Evolutionary conservation across 1,139 yeast species (phyloP), one percentile per base, ranked within the genome.

Genomic region (Debaryomyces singareniensis): DNA sequence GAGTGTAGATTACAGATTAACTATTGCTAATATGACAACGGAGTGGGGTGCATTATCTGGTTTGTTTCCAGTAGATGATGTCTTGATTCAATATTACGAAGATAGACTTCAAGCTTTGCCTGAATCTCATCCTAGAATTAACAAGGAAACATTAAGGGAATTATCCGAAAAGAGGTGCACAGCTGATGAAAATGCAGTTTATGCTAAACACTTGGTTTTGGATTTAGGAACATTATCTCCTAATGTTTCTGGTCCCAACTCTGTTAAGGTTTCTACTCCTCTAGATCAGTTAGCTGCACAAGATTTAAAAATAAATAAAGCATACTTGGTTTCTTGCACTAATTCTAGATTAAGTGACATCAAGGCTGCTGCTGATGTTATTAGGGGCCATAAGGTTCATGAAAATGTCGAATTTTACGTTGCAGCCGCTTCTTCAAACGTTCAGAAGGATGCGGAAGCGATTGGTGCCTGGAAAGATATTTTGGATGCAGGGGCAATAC

Each of bases 11-110:
- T 89, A 85, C 58, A 75, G 99, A 53, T 71, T 91, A 43, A 91
- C 98, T 14, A 89, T 91, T 43, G 98, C 98, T 34, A 91, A 91
- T 53, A 91, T 91, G 99, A 91, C 98, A 30, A 91, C 99, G 25
- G 99, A 91, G 60, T 91, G 99, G 99, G 99, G 99, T 46, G 98
- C 99, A 1, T 68, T 91, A 11, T 83, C 96, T 4, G 99, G 99
- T 26, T 64, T 91, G 37, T 91, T 91, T 75, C 97, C 99, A 4
- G 87, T 91, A 13, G 99, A 91, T 53, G 66, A 74, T 15, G 77
- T 77, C 12, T 66, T 87, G 44, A 58, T 87, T 26, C 65, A 79
- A 33, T 91, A 89, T 78, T 91, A 91, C 61, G 67, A 78, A 39
- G 58, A 75, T 29, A 70, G 96, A 48, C 52, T 86, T 33, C 41